Conservation (phyloP, 495 filamentous ascomycete species). For the Chaetomium cochliodes region DNA sequence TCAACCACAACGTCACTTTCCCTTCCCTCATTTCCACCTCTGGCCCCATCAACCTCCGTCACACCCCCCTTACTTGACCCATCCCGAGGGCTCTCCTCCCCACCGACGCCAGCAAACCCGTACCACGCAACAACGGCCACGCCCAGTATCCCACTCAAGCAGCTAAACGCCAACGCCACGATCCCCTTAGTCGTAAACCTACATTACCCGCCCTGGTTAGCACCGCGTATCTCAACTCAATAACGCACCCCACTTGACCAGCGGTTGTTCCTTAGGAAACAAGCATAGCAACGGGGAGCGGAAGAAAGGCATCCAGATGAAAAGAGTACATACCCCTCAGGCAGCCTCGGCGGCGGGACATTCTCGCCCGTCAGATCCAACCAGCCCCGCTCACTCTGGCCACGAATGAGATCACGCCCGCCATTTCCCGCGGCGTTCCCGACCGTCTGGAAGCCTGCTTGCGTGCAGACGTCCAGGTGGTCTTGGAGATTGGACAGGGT, state of each 20-base stretch:
- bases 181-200: slow-evolving; percentile 70
- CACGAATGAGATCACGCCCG: no score
- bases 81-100: background rate
- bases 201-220: background rate
- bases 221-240: background rate
- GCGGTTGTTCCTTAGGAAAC: background rate
- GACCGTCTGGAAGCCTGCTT: slow-evolving; percentile 42
- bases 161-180: slow-evolving; percentile 71
- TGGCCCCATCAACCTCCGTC: no score
- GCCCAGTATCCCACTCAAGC: slow-evolving; percentile 68
- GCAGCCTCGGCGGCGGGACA: slow-evolving; percentile 54
- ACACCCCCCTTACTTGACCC: no score
- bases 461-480: slow-evolving; percentile 63
- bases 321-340: slow-evolving; percentile 52
- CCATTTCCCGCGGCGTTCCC: slow-evolving; percentile 78
- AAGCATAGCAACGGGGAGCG: background rate
- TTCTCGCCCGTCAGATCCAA: slow-evolving; percentile 66
- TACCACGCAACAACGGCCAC: slow-evolving; percentile 68
- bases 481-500: slow-evolving; percentile 59
- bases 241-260: background rate
- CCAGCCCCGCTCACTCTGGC: slow-evolving; percentile 45
- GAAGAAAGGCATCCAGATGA: background rate
- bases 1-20: no score
- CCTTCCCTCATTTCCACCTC: no score
- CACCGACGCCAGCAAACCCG: slow-evolving; percentile 43